Base-by-base conservation (phyloP, 2,329 filamentous ascomycete genomes). In the Phyllosticta citriasiana region DNA sequence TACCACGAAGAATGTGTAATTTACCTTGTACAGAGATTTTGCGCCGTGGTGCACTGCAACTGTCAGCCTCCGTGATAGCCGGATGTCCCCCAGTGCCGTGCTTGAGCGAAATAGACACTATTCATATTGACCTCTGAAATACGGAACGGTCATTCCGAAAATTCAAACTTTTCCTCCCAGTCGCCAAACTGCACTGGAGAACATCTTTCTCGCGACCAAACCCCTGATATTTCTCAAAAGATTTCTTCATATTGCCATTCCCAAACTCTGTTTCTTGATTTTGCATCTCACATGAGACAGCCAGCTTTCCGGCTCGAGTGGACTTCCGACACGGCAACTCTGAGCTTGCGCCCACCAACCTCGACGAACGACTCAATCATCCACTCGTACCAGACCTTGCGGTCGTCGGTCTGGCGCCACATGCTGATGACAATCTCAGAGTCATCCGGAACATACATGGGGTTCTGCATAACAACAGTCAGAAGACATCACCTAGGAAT, bases 361-460 rank as follows among this genome's bases (percentile, higher is more conserved):
- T 50, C 47, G 7, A 62, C 82, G 73, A 87, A 97, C 10, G 88
- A 89, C 73, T 97, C 94, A 2, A 97, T 87, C 63, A 94, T 80
- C 94, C 94, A 99, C 73, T 99, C 94, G 73, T 99, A 99, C 95
- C 94, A 99, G 7, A 99, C 94, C 73, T 89, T 95, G 47, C 88
- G 85, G 71, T 97, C 91, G 70, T 99, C 93, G 0, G 94, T 97
- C 75, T 95, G 89, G 57, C 94, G 84, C 89, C 91, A 97, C 86
- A 99, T 97, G 71, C 86, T 94, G 47, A 97, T 85, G 66, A 95
- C 88, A 4, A 97, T 79, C 73, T 96, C 90, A 0, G 88, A 86
- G 65, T 90, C 85, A 62, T 90, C 88, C 0, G 94, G 93, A 66
- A 95, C 85, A 70, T 91, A 88, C 14, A 99, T 80, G 0, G 94